phyloP scores from a whole-genome alignment of 2,329 filamentous ascomycete species.

The Pseudocercospora fijiensis region DNA sequence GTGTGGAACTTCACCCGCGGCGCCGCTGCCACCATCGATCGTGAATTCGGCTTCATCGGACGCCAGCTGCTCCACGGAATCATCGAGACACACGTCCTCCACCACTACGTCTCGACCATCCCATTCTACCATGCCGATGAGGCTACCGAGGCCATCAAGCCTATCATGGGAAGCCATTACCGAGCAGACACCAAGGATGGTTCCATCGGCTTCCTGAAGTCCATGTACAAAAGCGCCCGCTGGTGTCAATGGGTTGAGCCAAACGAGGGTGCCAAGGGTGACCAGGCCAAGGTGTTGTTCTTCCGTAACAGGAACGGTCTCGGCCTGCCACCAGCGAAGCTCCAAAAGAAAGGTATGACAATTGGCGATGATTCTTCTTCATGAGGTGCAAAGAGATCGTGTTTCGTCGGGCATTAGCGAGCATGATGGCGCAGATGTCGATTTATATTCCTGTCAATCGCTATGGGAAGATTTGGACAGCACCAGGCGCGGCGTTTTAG shows the following conservation, averaged over 20 bases:
- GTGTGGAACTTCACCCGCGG: slow-evolving; percentile 93
- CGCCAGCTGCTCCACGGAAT: slow-evolving; percentile 90
- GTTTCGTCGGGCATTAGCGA: slow-evolving; percentile 11
- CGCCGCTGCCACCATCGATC: slow-evolving; percentile 92
- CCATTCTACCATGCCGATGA: slow-evolving; percentile 95
- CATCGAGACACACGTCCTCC: slow-evolving; percentile 94
- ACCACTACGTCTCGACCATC: slow-evolving; percentile 95
- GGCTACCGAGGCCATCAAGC: slow-evolving; percentile 89
- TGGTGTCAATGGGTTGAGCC: slow-evolving; percentile 98
- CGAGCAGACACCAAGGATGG: slow-evolving; percentile 77
- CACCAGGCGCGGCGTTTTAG: slow-evolving; percentile 26
- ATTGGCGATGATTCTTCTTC: slow-evolving; percentile 23
- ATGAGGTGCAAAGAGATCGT: slow-evolving; percentile 5
- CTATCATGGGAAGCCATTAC: slow-evolving; percentile 94
- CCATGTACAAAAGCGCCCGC: slow-evolving; percentile 76
- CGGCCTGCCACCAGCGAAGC: slow-evolving; percentile 58
- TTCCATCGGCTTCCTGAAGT: slow-evolving; percentile 75
- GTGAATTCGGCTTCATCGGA: slow-evolving; percentile 94
- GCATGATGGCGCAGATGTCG: slow-evolving; percentile 1
- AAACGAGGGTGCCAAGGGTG: slow-evolving; percentile 73
- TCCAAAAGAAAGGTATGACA: slow-evolving; percentile 25
- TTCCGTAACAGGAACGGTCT: slow-evolving; percentile 92
- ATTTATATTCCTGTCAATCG: slow-evolving; percentile 22
- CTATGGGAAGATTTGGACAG: slow-evolving; percentile 18
- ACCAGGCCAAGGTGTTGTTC: slow-evolving; percentile 83